A percentile compares a stretch with the other conserved stretches of the same genome.
Conservation (phyloP, 352 stramenopile species). For the Phytopythium mirpurense region DNA sequence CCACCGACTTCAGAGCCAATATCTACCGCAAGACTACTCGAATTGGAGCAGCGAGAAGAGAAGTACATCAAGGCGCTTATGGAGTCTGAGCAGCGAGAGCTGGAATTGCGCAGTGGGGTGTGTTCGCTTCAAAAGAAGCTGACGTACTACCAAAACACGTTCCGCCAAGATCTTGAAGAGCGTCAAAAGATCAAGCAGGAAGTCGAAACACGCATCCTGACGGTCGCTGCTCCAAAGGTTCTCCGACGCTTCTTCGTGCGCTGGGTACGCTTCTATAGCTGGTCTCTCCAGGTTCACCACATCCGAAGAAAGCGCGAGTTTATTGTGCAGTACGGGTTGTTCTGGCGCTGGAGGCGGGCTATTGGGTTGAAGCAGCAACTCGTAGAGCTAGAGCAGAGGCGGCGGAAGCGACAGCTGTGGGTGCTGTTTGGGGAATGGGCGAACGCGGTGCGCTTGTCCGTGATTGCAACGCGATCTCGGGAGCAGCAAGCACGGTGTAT, state of each 20-base stretch:
- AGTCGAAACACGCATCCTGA: slow-evolving; percentile 29
- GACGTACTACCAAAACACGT: slow-evolving; percentile 27
- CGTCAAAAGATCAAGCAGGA: slow-evolving; percentile 52
- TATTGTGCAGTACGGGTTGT: slow-evolving; percentile 49
- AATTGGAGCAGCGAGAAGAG: slow-evolving; percentile 60
- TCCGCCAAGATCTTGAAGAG: slow-evolving; percentile 37
- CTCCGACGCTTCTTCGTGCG: slow-evolving; percentile 46
- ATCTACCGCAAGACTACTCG: slow-evolving; percentile 23
- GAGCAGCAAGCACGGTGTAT: slow-evolving; percentile 21
- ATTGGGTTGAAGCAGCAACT: slow-evolving; percentile 52
- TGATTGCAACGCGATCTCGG: slow-evolving; percentile 38
- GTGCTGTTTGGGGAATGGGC: slow-evolving; percentile 48
- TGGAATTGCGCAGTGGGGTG: slow-evolving; percentile 58
- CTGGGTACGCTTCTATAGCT: slow-evolving; percentile 57
- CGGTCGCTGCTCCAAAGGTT: slow-evolving; percentile 47
- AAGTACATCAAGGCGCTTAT: slow-evolving; percentile 76
- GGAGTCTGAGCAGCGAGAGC: slow-evolving; percentile 68
- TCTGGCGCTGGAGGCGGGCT: slow-evolving; percentile 54
- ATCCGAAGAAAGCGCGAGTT: slow-evolving; percentile 38
- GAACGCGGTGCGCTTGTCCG: slow-evolving; percentile 42
- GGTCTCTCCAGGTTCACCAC: slow-evolving; percentile 40
- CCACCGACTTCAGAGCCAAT: neutral
- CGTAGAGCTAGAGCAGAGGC: slow-evolving; percentile 14
- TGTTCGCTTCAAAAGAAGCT: slow-evolving; percentile 38
- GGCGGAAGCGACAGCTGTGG: slow-evolving; percentile 17